Conservation (phyloP, 805 yeast genomes). For the Barnettozyma populi region DNA sequence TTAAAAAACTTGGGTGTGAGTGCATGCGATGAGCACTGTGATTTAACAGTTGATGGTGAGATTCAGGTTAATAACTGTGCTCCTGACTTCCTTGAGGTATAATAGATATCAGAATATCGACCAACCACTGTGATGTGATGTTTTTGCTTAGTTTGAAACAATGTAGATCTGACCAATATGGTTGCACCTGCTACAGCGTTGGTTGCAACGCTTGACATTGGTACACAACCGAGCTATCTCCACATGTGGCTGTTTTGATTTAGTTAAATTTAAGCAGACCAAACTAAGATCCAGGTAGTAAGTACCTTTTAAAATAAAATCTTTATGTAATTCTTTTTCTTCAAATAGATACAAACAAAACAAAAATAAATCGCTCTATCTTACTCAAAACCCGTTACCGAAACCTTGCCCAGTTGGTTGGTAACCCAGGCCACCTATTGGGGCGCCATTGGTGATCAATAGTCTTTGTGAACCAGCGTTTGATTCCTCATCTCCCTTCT, state of each 20-base stretch:
- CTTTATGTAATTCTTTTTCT: background rate
- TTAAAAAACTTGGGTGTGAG: constrained; percentile 22
- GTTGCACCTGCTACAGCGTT: too few species aligned
- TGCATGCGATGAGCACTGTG: constrained; percentile 15
- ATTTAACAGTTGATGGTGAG: constrained; percentile 21
- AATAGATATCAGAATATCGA: background rate
- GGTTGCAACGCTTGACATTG: too few species aligned
- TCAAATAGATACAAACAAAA: background rate
- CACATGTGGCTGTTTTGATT: background rate
- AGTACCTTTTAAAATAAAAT: background rate
- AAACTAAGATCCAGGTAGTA: background rate
- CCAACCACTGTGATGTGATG: too few species aligned
- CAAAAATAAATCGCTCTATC: background rate
- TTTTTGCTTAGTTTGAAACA: too few species aligned
- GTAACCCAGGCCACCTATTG: constrained; percentile 43
- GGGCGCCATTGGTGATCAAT: constrained; percentile 78
- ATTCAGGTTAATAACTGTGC: constrained; percentile 18
- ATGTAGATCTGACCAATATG: background rate
- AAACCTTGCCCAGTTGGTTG: constrained; percentile 72
- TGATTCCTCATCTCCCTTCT: constrained; percentile 41
- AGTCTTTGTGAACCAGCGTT: constrained; percentile 61
- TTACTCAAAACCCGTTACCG: constrained; percentile 42
- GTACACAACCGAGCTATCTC: too few species aligned
- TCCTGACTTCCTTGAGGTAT: constrained; percentile 17
- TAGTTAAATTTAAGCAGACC: background rate